Evolutionary conservation across 2,329 filamentous ascomycete genomes (phyloP).

Genomic region (Ustulina deusta): DNA sequence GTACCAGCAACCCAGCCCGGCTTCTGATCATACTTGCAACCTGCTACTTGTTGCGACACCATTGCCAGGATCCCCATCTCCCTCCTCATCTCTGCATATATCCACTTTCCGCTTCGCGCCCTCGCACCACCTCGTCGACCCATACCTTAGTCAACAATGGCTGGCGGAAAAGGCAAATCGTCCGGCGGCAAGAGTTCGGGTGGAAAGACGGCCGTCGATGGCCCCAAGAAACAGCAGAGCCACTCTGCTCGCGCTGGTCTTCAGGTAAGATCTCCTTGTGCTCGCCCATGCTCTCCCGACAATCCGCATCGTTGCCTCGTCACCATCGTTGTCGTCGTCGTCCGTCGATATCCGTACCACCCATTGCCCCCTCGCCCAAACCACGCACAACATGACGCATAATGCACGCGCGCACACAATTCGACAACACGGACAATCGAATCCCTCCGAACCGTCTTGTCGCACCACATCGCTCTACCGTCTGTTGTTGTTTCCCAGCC

Average conservation of each 20-base stretch:
- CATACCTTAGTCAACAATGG: slow-evolving; percentile 60
- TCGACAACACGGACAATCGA: slow-evolving; percentile 1
- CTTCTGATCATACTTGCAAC: slow-evolving; percentile 11
- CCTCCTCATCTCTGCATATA: slow-evolving; percentile 3
- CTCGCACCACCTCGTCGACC: slow-evolving; percentile 33
- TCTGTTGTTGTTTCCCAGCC: background rate
- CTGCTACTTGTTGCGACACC: slow-evolving; percentile 26
- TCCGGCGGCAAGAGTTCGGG: slow-evolving; percentile 75
- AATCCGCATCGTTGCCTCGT: slow-evolving; percentile 20
- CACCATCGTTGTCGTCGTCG: slow-evolving; percentile 1
- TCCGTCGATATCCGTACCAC: slow-evolving; percentile 16
- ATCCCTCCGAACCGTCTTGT: background rate
- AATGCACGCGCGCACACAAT: slow-evolving; percentile 15
- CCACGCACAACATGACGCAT: slow-evolving; percentile 10
- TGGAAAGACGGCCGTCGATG: slow-evolving; percentile 64
- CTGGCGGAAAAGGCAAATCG: slow-evolving; percentile 95
- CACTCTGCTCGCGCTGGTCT: slow-evolving; percentile 95
- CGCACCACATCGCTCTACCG: background rate
- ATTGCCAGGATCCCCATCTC: slow-evolving; percentile 12
- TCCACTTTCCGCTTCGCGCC: slow-evolving; percentile 39
- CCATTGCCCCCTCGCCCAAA: slow-evolving; percentile 27
- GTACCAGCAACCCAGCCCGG: slow-evolving; percentile 28
- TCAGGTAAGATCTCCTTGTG: slow-evolving; percentile 75
- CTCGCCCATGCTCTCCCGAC: slow-evolving; percentile 28
- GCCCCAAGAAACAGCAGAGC: slow-evolving; percentile 89